Conservation (phyloP, 2,329 filamentous ascomycete species). For the Tolypocladium tropicale region DNA sequence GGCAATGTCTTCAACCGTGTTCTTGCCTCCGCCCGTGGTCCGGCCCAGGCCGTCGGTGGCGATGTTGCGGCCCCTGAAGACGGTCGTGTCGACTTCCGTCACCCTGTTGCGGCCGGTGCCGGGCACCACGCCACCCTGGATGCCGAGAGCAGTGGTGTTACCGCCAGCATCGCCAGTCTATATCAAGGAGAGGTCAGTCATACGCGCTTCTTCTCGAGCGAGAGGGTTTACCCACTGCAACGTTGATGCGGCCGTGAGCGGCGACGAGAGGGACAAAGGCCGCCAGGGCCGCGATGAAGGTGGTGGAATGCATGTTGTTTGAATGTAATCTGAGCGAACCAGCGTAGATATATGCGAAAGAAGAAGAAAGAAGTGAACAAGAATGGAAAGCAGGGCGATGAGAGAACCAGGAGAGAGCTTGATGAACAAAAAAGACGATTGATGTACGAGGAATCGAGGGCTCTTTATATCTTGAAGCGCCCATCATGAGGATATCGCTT, state of each 20-base stretch:
- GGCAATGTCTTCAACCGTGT: conserved; percentile 20
- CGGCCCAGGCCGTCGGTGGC: conserved; percentile 26
- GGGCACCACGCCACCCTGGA: conserved; percentile 27
- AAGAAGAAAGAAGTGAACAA: not conserved
- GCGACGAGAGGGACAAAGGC: conserved; percentile 9
- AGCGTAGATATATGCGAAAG: not conserved
- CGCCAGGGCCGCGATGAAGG: not conserved
- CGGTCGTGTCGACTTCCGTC: conserved; percentile 34
- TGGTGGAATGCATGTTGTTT: not conserved
- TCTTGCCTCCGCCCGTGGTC: conserved; percentile 24
- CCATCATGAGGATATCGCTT: not conserved
- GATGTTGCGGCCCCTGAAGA: conserved; percentile 26
- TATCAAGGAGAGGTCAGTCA: not conserved
- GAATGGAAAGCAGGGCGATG: not conserved
- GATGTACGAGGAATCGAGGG: not conserved
- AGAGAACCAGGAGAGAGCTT: not conserved
- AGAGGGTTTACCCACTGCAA: conserved; percentile 3
- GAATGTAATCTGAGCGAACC: not conserved
- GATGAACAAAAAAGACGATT: not conserved
- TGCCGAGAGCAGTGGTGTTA: conserved; percentile 27
- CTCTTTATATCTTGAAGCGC: not conserved
- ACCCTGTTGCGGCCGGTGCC: conserved; percentile 26
- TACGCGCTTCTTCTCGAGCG: not conserved
- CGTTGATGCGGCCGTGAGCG: conserved; percentile 17
- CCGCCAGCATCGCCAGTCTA: conserved; percentile 22